Percentiles rank a stretch among this genome's conserved stretches.
phyloP scores from a whole-genome alignment of 2,329 filamentous ascomycete species.

The Stachybotrys echinatus region DNA sequence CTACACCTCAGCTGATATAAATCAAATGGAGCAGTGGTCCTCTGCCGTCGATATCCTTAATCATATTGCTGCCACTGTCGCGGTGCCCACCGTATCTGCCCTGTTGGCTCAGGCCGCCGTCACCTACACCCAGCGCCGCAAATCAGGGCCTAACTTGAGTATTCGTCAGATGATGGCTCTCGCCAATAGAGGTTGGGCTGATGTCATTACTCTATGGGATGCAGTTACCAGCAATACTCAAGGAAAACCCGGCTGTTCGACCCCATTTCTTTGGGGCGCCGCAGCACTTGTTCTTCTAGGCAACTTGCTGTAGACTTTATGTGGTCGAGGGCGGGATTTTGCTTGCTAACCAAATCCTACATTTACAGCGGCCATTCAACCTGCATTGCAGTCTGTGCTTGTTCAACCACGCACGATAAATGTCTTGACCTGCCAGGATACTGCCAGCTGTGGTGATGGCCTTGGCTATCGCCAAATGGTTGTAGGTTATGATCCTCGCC shows the following conservation, averaged over 20 bases:
- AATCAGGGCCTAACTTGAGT: conserved; percentile 1
- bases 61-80: conserved; percentile 1
- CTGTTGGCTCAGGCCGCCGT: conserved; percentile 9
- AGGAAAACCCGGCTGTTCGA: background rate
- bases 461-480: too few relatives aligned
- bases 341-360: conserved; percentile 1
- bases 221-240: background rate
- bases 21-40: background rate
- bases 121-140: conserved; percentile 8
- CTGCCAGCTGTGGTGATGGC: too few relatives aligned
- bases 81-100: conserved; percentile 8
- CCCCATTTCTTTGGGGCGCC: conserved; percentile 4
- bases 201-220: background rate
- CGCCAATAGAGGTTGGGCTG: conserved; percentile 7
- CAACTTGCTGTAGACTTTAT: background rate
- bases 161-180: conserved; percentile 6
- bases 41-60: background rate
- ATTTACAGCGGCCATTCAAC: conserved; percentile 6
- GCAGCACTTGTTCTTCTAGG: conserved; percentile 7
- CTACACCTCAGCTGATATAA: background rate
- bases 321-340: background rate
- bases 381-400: conserved; percentile 2
- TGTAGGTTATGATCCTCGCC: conserved; percentile 6
- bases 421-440: too few relatives aligned
- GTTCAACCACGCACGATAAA: conserved; percentile 6